These are phyloP conservation scores for Hysterangium stoloniferum DNA, from an alignment of 768 basidiomycete species.

Conservation along the genomic window DNA sequence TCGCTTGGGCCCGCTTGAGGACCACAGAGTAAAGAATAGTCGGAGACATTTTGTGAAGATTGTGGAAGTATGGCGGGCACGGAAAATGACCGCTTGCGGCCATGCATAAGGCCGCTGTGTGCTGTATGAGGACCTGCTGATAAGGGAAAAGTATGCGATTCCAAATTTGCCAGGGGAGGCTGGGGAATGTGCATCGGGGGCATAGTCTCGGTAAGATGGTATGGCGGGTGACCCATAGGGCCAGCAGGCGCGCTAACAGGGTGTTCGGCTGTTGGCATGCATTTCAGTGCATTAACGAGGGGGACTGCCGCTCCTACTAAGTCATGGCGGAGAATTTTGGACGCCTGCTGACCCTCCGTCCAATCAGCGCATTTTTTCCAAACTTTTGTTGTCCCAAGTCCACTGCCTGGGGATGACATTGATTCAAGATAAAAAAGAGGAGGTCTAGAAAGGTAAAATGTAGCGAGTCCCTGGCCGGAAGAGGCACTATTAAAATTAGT, in stretches of 20 bases:
- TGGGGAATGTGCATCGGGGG: slow-evolving; percentile 31
- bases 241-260: slow-evolving; percentile 17
- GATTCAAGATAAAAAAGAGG: slow-evolving; percentile 65
- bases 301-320: slow-evolving; percentile 58
- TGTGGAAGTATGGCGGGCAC: slow-evolving; percentile 15
- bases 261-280: slow-evolving; percentile 26
- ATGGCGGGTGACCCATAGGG: slow-evolving; percentile 21
- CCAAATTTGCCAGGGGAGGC: slow-evolving; percentile 30
- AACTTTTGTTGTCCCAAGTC: slow-evolving; percentile 21
- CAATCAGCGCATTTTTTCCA: slow-evolving; percentile 70
- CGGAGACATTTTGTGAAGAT: neutral
- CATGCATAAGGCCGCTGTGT: slow-evolving; percentile 10
- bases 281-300: slow-evolving; percentile 44
- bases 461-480: slow-evolving; percentile 47
- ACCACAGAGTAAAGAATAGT: neutral
- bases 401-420: slow-evolving; percentile 18
- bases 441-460: slow-evolving; percentile 57
- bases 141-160: neutral
- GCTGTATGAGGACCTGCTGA: slow-evolving; percentile 3
- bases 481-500: slow-evolving; percentile 48
- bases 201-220: neutral
- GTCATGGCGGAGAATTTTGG: slow-evolving; percentile 53
- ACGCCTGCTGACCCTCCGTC: slow-evolving; percentile 69
- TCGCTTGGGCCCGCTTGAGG: neutral
- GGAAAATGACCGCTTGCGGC: slow-evolving; percentile 27